Base-by-base conservation (phyloP, 192 early-diverging fungal species). In the Linnemannia exigua region DNA sequence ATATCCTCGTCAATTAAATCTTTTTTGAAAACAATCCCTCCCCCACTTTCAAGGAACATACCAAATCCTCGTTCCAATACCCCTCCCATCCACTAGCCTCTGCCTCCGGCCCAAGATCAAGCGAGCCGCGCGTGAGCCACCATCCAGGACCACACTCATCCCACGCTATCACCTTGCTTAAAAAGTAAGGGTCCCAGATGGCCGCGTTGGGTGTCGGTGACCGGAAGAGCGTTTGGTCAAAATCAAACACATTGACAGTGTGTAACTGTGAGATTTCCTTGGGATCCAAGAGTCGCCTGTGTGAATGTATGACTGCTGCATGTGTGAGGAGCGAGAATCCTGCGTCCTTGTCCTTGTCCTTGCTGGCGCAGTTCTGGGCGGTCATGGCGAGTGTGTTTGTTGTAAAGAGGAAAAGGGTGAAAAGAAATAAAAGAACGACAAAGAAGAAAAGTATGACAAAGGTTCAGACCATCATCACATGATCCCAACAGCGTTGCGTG, bases 161-260 rank as follows among this genome's bases (percentile, higher is more conserved):
- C 25, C 89, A 89, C 67, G 89, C 88, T 35, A 80, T 85, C 33
- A 94, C 63, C 74, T 86, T 87, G 2, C 92, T 91, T 28, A 89
- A 84, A 15, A 93, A 89, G 20, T 77, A 83, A 8, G 67, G 68
- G 52, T 92, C 91, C 93, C 93, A 94, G 51, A 94, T 88, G 3
- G 81, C 78, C 8, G 90, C 90, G 71, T 92, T 93, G 25, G 92
- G 92, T 41, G 87, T 47, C 0, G 93, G 92, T 19, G 93, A 93
- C n/a, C 80, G 84, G 84, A 92, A 94, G 38, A 94, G 86, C 12
- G 93, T 94, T 70, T 91, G 90, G 83, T 94, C 93, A 88, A 94
- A 94, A 74, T 94, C 93, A 72, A 93, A 92, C 37, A 92, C 87
- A 46, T 87, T 36, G 16, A 87, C 71, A 0, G 70, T 81, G 12